A percentile compares a stretch with the other conserved stretches of the same genome.
Conservation (phyloP, 2,329 filamentous ascomycete species). For the Neodidymelliopsis sp. region DNA sequence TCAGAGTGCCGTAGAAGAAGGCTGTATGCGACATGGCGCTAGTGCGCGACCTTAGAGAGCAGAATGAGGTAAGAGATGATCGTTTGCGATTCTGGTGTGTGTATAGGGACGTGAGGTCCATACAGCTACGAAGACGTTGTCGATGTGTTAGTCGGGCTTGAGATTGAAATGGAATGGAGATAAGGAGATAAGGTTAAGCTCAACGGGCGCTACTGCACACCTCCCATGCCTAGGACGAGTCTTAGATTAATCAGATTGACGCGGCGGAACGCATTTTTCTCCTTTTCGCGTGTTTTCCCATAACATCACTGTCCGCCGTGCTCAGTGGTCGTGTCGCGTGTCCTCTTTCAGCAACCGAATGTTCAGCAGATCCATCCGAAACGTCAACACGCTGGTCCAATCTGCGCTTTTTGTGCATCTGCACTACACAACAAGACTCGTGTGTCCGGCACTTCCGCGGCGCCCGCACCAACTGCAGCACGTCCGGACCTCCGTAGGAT, state of each 20-base stretch:
- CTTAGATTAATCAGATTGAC: not conserved
- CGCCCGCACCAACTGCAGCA: constrained; percentile 1
- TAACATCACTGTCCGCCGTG: too few relatives aligned
- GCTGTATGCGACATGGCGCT: constrained; percentile 55
- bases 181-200: constrained; percentile 26
- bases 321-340: constrained; percentile 2
- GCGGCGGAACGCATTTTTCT: constrained; percentile 4
- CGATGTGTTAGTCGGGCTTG: constrained; percentile 23
- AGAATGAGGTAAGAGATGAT: not conserved
- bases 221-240: constrained; percentile 14
- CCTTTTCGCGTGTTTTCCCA: constrained; percentile 15
- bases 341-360: not conserved
- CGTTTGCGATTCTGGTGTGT: constrained; percentile 4
- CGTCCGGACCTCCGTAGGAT: not conserved
- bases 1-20: constrained; percentile 76
- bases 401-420: too few relatives aligned
- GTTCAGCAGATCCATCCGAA: too few relatives aligned
- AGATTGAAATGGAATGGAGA: constrained; percentile 10
- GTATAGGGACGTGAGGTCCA: constrained; percentile 22
- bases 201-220: constrained; percentile 36
- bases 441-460: constrained; percentile 18
- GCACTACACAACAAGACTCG: too few relatives aligned
- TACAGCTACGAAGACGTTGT: not conserved
- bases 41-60: not conserved
- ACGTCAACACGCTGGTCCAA: too few relatives aligned